Evolutionary conservation across 1,284 basidiomycete genomes (phyloP), one percentile per base, ranked within the genome.

Genomic region (Tilletia walkeri): DNA sequence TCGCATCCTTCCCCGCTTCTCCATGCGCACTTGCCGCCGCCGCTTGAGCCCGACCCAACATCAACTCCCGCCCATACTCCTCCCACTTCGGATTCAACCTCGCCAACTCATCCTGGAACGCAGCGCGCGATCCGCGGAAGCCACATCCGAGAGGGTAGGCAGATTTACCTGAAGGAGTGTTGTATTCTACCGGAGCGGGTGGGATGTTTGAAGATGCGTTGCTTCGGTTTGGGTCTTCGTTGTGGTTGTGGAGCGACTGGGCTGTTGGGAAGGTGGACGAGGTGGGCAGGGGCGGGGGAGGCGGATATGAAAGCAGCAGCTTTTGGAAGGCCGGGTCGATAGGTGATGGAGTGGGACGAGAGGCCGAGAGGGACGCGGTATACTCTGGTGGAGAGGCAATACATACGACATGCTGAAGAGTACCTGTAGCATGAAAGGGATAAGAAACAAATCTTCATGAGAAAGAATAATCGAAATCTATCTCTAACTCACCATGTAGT

Each of bases 61-160:
- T 63, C 71, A 82, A 73, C 38, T 79, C 71, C 47, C 70, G 69
- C 7, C 78, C 73, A n/a, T 78, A 73, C n/a, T 75, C 67, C 4
- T 75, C 73, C 83, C 83, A 84, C 2, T 68, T 67, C 12, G 83
- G 83, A 54, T 84, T 84, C 10, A 76, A 39, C 24, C 72, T 70
- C 0, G 73, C 78, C 18, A 84, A 72, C 47, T 78, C 70, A 66
- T 81, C 78, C 68, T 84, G 83, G 50, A 80, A 77, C 9, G 72
- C 74, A 16, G 79, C 75, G 38, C 83, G 71, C 2, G 75, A 73
- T 4, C 74, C 76, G 12, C 72, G 68, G 66, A 80, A 80, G 10
- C 78, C 80, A 63, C 80, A 82, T 9, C 78, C 77, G 24, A 72
- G 49, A 0, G 76, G 70, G n/a, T 80, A 81, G 49, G 72, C 59